phyloP scores from a whole-genome alignment of 1,139 yeast genomes.

The Yamadazyma buinensis region DNA sequence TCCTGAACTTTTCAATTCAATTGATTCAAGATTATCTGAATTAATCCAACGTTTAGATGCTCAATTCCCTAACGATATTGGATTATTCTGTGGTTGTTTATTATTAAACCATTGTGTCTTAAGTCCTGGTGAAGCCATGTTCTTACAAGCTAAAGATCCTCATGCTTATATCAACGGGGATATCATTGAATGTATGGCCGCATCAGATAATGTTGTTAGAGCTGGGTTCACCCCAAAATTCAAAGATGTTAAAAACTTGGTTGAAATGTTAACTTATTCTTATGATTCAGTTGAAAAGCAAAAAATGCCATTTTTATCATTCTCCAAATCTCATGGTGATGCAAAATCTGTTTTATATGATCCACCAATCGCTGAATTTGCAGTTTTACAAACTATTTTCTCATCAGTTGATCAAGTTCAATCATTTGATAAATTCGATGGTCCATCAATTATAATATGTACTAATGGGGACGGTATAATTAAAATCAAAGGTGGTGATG shows the following conservation, averaged over 20 bases:
- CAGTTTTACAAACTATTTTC: slow-evolving; percentile 74
- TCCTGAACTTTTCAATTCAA: slow-evolving; percentile 45
- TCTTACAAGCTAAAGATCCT: slow-evolving; percentile 93
- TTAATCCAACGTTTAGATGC: slow-evolving; percentile 71
- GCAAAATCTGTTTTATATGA: slow-evolving; percentile 70
- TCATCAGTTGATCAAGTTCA: slow-evolving; percentile 45
- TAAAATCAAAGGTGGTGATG: slow-evolving; percentile 42
- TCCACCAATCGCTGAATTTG: slow-evolving; percentile 96
- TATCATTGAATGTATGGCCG: slow-evolving; percentile 99
- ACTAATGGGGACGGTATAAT: slow-evolving; percentile 75
- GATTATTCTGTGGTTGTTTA: slow-evolving; percentile 92
- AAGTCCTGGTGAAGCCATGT: slow-evolving; percentile 94
- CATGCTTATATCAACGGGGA: slow-evolving; percentile 97
- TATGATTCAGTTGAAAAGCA: slow-evolving; percentile 90
- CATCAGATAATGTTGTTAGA: slow-evolving; percentile 95
- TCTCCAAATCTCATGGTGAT: slow-evolving; percentile 64
- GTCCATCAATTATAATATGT: slow-evolving; percentile 85
- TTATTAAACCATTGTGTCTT: slow-evolving; percentile 83
- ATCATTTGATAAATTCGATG: slow-evolving; percentile 57
- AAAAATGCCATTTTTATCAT: slow-evolving; percentile 71
- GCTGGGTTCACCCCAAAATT: slow-evolving; percentile 99
- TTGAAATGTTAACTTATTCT: slow-evolving; percentile 84
- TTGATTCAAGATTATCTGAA: slow-evolving; percentile 55
- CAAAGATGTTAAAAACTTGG: slow-evolving; percentile 88
- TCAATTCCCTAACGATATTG: slow-evolving; percentile 92